Base-by-base conservation (phyloP, 208 protist genomes). In the Willaertia magna region DNA sequence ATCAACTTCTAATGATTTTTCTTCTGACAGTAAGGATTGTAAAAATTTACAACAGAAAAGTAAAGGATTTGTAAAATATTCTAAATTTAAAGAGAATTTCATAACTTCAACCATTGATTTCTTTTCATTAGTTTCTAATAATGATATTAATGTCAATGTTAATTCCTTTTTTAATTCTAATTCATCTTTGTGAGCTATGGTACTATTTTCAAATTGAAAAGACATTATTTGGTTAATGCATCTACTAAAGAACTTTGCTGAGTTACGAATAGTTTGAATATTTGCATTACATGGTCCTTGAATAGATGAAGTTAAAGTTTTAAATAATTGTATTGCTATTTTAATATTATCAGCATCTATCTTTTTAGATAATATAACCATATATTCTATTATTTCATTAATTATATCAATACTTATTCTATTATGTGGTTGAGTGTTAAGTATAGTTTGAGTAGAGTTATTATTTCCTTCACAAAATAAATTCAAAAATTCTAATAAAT, bases 401-500 rank as follows among this genome's bases (percentile, higher is more conserved):
- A 94, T 85, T 22, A 94, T 55, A 85, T 94, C 91, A 52, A 93
- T 87, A 0, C 89, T 92, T n/a, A 90, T 88, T 75, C 88, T 88
- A 75, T 91, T 94, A 74, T 91, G 89, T 0, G 90, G 89, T 90
- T 94, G 93, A 51, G 88, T 74, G 3, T 89, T 79, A 1, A 94
- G 86, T 76, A 93, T 92, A 1, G 89, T 89, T 87, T 94, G 93
- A 55, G 93, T 67, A 16, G 87, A 84, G 3, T 74, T 74, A 84
- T 89, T 91, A 85, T 94, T 91, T 1, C 91, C 92, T 0, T 92
- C 91, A 83, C 91, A 93, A 22, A 94, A 75, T 43, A 93, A 89
- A 87, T 93, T 90, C n/a, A 93, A 74, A 48, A 94, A 87, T 85
- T 86, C 84, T 61, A 94, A 76, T 84, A 93, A 22, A 4, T 44